Evolutionary conservation across 768 basidiomycete species (phyloP).

Genomic region (Naganishia vishniacii): DNA sequence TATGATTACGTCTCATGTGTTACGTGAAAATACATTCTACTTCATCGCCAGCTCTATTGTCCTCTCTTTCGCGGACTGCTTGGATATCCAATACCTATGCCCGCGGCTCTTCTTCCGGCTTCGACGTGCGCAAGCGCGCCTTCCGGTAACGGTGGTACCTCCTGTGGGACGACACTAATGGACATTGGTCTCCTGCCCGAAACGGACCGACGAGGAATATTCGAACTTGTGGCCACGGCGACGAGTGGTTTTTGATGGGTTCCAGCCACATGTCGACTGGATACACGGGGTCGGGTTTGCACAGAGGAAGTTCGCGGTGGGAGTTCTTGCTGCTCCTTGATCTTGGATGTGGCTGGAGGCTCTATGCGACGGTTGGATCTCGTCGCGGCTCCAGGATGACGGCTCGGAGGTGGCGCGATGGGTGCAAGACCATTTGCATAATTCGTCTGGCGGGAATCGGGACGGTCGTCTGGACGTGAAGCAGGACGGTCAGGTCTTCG

Average conservation of each 20-base stretch:
- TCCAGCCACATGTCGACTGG: not conserved
- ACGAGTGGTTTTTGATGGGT: not conserved
- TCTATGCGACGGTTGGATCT: not conserved
- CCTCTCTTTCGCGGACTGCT: slow-evolving; percentile 2
- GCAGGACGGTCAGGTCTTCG: not conserved
- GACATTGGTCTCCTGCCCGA: slow-evolving; percentile 6
- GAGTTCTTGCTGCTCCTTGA: not conserved
- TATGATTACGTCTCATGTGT: no score
- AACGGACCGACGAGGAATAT: slow-evolving; percentile 3
- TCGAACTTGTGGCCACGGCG: not conserved
- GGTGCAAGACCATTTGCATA: no score
- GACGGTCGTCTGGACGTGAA: not conserved
- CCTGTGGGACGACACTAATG: not conserved
- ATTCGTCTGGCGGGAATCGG: not conserved
- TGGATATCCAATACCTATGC: not conserved
- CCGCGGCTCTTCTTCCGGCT: slow-evolving; percentile 7
- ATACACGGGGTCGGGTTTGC: not conserved
- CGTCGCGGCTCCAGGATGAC: not conserved
- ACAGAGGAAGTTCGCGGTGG: not conserved
- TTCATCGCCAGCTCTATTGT: no score
- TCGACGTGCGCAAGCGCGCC: slow-evolving; percentile 9
- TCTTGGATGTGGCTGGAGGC: not conserved
- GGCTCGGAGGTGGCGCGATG: slow-evolving; percentile 2
- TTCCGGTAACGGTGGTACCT: slow-evolving; percentile 1
- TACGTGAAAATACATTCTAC: no score